phyloP scores from a whole-genome alignment of 352 stramenopile species.

The Phytophthora melonis region DNA sequence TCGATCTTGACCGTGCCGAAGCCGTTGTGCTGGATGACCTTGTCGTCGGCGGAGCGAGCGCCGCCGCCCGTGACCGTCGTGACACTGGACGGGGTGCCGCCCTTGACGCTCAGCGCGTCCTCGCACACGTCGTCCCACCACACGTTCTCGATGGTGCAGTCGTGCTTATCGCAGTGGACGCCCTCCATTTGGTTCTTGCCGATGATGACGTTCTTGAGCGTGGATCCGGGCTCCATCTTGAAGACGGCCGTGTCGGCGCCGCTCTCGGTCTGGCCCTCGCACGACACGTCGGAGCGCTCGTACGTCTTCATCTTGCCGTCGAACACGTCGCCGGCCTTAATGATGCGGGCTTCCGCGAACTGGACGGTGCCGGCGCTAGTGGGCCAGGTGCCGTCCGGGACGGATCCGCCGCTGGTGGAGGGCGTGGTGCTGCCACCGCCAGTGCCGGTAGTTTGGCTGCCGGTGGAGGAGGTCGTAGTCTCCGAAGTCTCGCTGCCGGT shows the following conservation, averaged over 20 bases:
- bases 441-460: constrained; percentile 11
- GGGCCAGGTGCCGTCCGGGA: constrained; percentile 27
- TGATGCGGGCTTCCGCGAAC: constrained; percentile 28
- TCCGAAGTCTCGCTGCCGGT: no score
- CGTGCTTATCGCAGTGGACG: no score
- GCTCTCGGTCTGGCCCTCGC: constrained; percentile 41
- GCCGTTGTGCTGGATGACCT: constrained; percentile 51
- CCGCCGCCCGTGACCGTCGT: constrained; percentile 35
- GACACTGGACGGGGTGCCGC: constrained; percentile 36
- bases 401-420: constrained; percentile 3
- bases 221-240: constrained; percentile 29
- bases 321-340: constrained; percentile 39
- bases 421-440: constrained; percentile 4
- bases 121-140: constrained; percentile 33
- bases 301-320: constrained; percentile 58
- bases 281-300: constrained; percentile 54
- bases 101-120: constrained; percentile 45
- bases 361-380: constrained; percentile 21
- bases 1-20: constrained; percentile 26
- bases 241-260: constrained; percentile 39
- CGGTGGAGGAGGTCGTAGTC: not conserved
- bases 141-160: constrained; percentile 12
- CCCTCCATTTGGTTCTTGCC: not conserved
- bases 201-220: constrained; percentile 28
- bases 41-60: constrained; percentile 51